These are phyloP conservation scores for Phytophthora litchii DNA, from an alignment of 352 stramenopile genomes.

Conservation along the genomic window DNA sequence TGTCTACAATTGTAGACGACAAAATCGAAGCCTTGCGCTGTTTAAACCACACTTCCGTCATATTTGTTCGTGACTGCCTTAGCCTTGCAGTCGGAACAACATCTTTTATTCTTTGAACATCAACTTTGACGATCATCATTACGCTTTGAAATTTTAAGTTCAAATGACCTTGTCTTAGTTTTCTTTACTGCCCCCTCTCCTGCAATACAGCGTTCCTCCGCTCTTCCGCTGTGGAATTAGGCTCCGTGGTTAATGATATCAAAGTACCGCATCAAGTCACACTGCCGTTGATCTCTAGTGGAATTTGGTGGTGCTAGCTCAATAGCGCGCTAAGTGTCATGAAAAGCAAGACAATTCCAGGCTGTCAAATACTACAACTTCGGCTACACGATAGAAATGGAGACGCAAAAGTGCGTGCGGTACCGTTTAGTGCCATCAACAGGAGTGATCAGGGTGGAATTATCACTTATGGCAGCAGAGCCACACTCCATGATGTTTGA, in stretches of 20 bases:
- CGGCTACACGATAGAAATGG: constrained; percentile 52
- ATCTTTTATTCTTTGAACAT: too few relatives aligned
- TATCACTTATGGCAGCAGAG: constrained; percentile 50
- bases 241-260: constrained; percentile 63
- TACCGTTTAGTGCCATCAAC: constrained; percentile 38
- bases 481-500: constrained; percentile 56
- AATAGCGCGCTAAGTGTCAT: constrained; percentile 18
- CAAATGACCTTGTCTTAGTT: too few relatives aligned
- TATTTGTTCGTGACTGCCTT: too few relatives aligned
- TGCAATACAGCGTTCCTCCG: constrained; percentile 50
- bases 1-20: too few relatives aligned
- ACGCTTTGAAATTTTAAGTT: too few relatives aligned
- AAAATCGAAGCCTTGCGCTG: too few relatives aligned
- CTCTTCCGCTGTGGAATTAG: constrained; percentile 54
- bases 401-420: constrained; percentile 22
- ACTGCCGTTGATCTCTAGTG: constrained; percentile 55
- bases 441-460: constrained; percentile 37
- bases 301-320: constrained; percentile 41
- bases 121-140: too few relatives aligned
- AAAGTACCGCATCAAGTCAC: constrained; percentile 78
- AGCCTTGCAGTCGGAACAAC: too few relatives aligned
- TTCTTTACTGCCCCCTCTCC: too few relatives aligned
- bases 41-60: too few relatives aligned
- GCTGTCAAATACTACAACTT: constrained; percentile 69
- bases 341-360: constrained; percentile 27